Evolutionary conservation across 306 rosid genomes (phyloP).

Genomic region (Cucumis melo): DNA sequence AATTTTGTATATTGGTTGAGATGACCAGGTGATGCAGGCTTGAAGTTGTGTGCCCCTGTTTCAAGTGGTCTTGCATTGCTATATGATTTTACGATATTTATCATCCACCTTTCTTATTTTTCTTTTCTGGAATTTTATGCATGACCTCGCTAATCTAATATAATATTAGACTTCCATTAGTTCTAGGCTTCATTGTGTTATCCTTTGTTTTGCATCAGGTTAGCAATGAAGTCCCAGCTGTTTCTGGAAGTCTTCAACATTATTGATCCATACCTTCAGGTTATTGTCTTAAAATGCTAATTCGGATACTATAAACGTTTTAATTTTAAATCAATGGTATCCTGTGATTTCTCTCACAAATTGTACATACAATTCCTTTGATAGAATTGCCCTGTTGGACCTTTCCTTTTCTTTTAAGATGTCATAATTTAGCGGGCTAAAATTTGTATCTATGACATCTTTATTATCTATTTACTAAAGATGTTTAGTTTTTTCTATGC

Average conservation of each 20-base stretch:
- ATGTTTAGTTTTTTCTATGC: not conserved
- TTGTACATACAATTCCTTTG: not conserved
- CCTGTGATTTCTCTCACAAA: not conserved
- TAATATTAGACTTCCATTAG: not conserved
- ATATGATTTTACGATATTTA: not conserved
- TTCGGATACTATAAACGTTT: not conserved
- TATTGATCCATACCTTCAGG: conserved; percentile 77
- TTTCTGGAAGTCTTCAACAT: conserved; percentile 38
- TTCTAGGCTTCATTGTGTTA: not conserved
- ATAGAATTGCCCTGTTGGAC: not conserved
- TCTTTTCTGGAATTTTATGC: not conserved
- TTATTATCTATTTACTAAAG: not conserved
- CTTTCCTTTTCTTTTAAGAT: not conserved
- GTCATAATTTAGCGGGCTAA: not conserved
- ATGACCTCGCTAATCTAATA: not conserved
- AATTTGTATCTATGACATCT: not conserved
- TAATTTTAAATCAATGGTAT: not conserved
- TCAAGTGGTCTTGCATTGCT: not conserved
- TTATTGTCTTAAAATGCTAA: conserved; percentile 10
- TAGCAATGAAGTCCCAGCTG: conserved; percentile 43
- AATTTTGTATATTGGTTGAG: conserved; percentile 8
- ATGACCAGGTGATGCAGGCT: not conserved
- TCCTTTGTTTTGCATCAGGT: conserved; percentile 40
- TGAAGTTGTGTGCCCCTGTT: conserved; percentile 4
- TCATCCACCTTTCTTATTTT: not conserved